Base-by-base conservation (phyloP, 2,329 filamentous ascomycete genomes). In the Alternaria solani region DNA sequence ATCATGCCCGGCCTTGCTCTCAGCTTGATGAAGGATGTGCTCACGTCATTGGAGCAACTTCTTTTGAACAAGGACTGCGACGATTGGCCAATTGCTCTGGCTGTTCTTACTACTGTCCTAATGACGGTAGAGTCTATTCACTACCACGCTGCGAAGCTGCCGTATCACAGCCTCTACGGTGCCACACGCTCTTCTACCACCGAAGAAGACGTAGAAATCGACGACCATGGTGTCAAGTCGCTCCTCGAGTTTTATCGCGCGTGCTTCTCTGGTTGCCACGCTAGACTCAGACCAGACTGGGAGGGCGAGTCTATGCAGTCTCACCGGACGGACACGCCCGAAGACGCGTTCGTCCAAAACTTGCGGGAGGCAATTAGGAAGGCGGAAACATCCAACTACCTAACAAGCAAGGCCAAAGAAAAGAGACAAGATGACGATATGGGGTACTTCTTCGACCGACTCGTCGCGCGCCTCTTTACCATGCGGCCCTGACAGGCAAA, bases 121-220 rank as follows among this genome's bases (percentile, higher is more conserved):
- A 79, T 80, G 77, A 74, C 71, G 0, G 64, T 80, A 16, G 78
- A 80, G 48, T 77, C 71, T 7, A 71, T 78, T 16, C 77, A 80
- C 23, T 80, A 79, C 63, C 77, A 80, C 32, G 71, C 74, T 0
- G 73, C 75, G 0, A 79, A 78, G 48, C 51, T 72, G 0, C 71
- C 75, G 0, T 80, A 78, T 46, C 78, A 80, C 54, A 55, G 66
- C 48, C 47, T 49, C 2, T 66, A 65, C 57, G 60, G 61, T 20
- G 4, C 34, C 2, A 5, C 42, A 0, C 38, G 34, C 11, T 46
- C 59, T 2, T 38, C 18, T 7, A 46, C 41, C 7, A 32, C 43
- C 1, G 64, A 69, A 11, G 59, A 66, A 9, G 48, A 66, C 7
- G 30, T 55, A 2, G 52, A 54, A 6, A 34, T 64, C 14, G 71